Percentiles rank a stretch among this genome's conserved stretches.
Evolutionary conservation across 2,329 filamentous ascomycete species (phyloP).

Genomic region (Clathrospora elynae): DNA sequence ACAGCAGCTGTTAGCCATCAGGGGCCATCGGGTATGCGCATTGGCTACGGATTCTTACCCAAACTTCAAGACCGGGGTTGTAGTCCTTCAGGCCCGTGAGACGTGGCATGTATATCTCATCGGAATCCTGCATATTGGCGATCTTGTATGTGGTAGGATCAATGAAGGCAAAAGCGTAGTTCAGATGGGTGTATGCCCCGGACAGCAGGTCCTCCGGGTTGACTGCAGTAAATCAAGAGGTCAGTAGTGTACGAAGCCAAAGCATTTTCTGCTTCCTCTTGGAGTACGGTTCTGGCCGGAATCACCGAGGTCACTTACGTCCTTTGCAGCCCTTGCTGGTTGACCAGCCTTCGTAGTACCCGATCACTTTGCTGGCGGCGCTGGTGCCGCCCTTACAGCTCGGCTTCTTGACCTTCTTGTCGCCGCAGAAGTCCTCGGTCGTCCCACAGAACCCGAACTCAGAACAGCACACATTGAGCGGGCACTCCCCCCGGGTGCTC

Average conservation of each 20-base stretch:
- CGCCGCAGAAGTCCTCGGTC: conserved; percentile 3
- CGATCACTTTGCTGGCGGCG: background rate
- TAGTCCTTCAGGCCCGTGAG: conserved; percentile 34
- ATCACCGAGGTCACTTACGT: background rate
- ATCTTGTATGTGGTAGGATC: conserved; percentile 2
- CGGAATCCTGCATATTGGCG: background rate
- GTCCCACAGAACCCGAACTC: conserved; percentile 4
- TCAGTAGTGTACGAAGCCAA: background rate
- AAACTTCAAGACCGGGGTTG: conserved; percentile 36
- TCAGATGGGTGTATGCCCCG: conserved; percentile 1
- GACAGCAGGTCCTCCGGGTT: background rate
- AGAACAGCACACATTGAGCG: background rate
- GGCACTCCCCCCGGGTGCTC: background rate
- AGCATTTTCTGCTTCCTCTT: too few relatives aligned
- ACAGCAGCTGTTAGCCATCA: background rate
- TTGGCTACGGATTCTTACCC: conserved; percentile 3
- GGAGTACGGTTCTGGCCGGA: background rate
- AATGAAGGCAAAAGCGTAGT: conserved; percentile 3
- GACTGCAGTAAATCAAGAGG: background rate
- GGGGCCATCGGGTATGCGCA: background rate
- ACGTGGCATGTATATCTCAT: background rate
- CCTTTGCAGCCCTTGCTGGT: background rate
- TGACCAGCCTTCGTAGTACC: conserved; percentile 8
- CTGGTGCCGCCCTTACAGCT: background rate
- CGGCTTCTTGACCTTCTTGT: background rate